These are phyloP conservation scores for Hippophae rhamnoides DNA, from an alignment of 306 rosid species.

Conservation along the genomic window DNA sequence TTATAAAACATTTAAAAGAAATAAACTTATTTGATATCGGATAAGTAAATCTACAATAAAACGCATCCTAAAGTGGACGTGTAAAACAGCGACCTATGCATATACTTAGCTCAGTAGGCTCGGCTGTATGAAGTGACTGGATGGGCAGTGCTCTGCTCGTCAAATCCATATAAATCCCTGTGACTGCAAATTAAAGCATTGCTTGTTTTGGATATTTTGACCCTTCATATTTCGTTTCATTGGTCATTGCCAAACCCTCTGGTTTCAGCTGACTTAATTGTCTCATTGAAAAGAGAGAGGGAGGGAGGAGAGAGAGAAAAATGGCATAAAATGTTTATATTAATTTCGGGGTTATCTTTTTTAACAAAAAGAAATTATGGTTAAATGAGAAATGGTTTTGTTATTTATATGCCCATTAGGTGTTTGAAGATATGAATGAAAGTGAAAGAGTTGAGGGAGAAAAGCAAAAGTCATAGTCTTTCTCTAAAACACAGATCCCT, in stretches of 20 bases:
- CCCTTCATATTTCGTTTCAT: slow-evolving; percentile 6
- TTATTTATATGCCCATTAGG: slow-evolving; percentile 19
- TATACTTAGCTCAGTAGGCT: slow-evolving; percentile 29
- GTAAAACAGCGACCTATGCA: no score
- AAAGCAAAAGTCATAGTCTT: slow-evolving; percentile 43
- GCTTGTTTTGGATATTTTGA: slow-evolving; percentile 32
- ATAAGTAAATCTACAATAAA: no score
- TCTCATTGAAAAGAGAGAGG: background rate
- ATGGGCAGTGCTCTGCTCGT: slow-evolving; percentile 58
- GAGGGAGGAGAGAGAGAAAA: background rate
- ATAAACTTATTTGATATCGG: no score
- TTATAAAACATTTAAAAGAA: no score
- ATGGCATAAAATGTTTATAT: background rate
- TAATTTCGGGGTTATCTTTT: slow-evolving; percentile 16
- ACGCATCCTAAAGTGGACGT: no score
- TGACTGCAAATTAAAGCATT: slow-evolving; percentile 27
- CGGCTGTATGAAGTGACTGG: slow-evolving; percentile 68
- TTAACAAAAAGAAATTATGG: background rate
- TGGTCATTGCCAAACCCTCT: slow-evolving; percentile 23
- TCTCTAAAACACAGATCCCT: slow-evolving; percentile 90
- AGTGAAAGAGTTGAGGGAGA: background rate
- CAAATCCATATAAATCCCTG: slow-evolving; percentile 49
- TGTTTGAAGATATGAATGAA: slow-evolving; percentile 35
- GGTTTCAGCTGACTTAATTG: slow-evolving; percentile 25
- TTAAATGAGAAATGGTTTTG: background rate